Base-by-base conservation (phyloP, 1,139 yeast genomes). In the Hyphopichia wangnamkhiaoensis region DNA sequence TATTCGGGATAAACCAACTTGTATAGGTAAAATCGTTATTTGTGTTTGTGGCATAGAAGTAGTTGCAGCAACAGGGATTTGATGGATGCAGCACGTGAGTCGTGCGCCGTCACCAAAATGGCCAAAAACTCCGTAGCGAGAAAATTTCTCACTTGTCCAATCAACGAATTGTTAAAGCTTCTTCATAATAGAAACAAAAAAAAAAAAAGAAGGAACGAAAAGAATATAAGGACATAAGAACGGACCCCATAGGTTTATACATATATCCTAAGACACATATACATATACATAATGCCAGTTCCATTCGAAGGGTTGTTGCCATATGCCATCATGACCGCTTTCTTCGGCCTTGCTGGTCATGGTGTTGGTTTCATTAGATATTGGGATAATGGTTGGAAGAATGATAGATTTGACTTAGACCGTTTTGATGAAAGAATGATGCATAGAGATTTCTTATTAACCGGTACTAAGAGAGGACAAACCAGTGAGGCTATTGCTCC, bases 391-490 rank as follows among this genome's bases (percentile, higher is more conserved):
- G 78, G 78, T 17, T 72, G 76, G 76, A 72, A 72, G 49, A 69
- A 70, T 39, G 77, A 72, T 57, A 59, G 78, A 52, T 72, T 57
- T 47, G 68, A 70, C 53, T 65, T 72, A 52, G 78, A 72, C 52
- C 58, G 51, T 15, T 72, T 73, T 65, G 78, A 72, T 59, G 56
- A 61, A 38, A 68, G 70, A 63, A 71, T 81, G 78, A 70, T 79
- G 67, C 84, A 81, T 50, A 74, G 95, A 56, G 95, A 87, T 61
- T 73, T 78, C 58, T 72, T 90, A 49, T 68, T 87, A 53, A 87
- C 95, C 9, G 95, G 95, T 18, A 73, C 74, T 33, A 71, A 68
- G 53, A 74, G 95, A 56, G 91, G 84, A 19, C 94, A 86, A 59
- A 63, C 76, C 37, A 81, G 79, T 47, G 79, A 75, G 39, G 76